Percentiles rank a stretch among this genome's conserved stretches.
Evolutionary conservation across 2,329 filamentous ascomycete genomes (phyloP).

Genomic region (Penicillium expansum): DNA sequence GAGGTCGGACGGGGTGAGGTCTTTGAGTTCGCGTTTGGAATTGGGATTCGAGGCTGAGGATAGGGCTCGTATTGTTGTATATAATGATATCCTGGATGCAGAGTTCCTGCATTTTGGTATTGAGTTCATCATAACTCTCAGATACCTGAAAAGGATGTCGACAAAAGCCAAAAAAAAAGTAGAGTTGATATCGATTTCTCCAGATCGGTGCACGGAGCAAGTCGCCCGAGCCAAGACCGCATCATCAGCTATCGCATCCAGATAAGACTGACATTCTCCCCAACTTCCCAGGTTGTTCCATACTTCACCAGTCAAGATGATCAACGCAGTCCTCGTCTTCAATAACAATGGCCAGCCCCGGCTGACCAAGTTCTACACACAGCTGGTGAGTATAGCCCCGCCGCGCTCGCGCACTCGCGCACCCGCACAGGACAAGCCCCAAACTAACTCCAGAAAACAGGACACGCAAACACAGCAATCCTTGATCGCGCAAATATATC

Average conservation of each 20-base stretch:
- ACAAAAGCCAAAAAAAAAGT: constrained; percentile 1
- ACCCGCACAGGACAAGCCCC: neutral
- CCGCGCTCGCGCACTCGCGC: neutral
- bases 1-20: constrained; percentile 33
- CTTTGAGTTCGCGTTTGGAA: constrained; percentile 28
- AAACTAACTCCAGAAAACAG: constrained; percentile 48
- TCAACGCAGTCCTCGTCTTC: constrained; percentile 97
- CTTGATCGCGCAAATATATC: constrained; percentile 95
- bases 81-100: constrained; percentile 10
- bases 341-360: constrained; percentile 97
- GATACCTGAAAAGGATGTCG: neutral
- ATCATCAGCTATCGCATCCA: constrained; percentile 8
- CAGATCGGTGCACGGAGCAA: constrained; percentile 22
- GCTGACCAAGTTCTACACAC: constrained; percentile 97
- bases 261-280: constrained; percentile 12
- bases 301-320: constrained; percentile 60
- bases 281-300: neutral
- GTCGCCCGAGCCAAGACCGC: constrained; percentile 9
- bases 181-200: constrained; percentile 16
- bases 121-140: constrained; percentile 8
- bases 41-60: constrained; percentile 19
- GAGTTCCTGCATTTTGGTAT: constrained; percentile 1
- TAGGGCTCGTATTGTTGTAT: constrained; percentile 10
- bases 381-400: constrained; percentile 62
- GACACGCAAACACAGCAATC: constrained; percentile 97